A percentile compares a stretch with the other conserved stretches of the same genome.
Evolutionary conservation across 495 filamentous ascomycete genomes (phyloP).

Genomic region (Chaetomium cochliodes): DNA sequence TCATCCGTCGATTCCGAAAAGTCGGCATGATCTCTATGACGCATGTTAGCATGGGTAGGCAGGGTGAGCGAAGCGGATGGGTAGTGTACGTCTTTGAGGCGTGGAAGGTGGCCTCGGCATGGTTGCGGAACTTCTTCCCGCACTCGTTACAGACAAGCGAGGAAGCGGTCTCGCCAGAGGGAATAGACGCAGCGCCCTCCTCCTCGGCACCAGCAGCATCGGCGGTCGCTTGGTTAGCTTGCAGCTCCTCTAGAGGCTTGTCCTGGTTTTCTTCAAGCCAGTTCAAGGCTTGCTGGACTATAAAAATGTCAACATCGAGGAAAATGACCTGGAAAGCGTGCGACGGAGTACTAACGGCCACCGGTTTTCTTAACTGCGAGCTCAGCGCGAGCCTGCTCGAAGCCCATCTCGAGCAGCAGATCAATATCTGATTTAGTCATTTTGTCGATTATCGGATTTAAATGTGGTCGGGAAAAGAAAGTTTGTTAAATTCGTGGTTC

Average conservation of each 20-base stretch:
- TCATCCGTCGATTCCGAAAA: conserved; percentile 93
- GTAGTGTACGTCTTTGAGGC: conserved; percentile 70
- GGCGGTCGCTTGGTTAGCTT: conserved; percentile 38
- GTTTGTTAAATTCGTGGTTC: background rate
- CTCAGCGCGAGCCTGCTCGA: conserved; percentile 75
- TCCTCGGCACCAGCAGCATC: conserved; percentile 48
- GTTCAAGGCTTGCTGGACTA: conserved; percentile 85
- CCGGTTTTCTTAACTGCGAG: conserved; percentile 78
- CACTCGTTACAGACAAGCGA: conserved; percentile 82
- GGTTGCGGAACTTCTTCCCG: conserved; percentile 81
- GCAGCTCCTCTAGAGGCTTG: conserved; percentile 74
- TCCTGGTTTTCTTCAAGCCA: conserved; percentile 92
- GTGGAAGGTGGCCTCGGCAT: conserved; percentile 82
- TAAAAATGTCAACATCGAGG: conserved; percentile 13
- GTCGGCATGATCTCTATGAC: conserved; percentile 70
- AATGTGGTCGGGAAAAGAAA: background rate
- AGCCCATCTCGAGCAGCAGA: conserved; percentile 90
- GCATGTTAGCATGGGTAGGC: conserved; percentile 14
- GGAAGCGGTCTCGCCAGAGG: conserved; percentile 55
- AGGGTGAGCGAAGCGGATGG: background rate
- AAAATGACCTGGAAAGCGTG: background rate
- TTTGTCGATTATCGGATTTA: conserved; percentile 23
- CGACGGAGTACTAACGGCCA: conserved; percentile 56
- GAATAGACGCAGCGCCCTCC: conserved; percentile 49
- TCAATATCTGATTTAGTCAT: conserved; percentile 74